Conservation (phyloP, 23 red algal genomes). For the Cyanidium caldarium region DNA sequence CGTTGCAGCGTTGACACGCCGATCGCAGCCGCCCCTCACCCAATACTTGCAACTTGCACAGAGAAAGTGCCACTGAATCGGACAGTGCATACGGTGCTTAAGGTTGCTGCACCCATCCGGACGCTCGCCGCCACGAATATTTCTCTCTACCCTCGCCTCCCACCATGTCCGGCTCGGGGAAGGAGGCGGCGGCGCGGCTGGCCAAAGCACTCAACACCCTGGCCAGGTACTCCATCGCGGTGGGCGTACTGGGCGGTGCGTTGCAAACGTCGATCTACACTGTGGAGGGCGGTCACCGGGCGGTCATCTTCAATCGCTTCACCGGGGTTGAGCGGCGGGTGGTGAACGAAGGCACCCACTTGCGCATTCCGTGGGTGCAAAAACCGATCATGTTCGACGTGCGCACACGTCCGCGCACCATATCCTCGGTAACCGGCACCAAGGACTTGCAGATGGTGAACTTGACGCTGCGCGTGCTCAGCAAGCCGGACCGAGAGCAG, state of each 20-base stretch:
- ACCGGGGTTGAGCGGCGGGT: conserved; percentile 75
- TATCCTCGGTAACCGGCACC: conserved; percentile 79
- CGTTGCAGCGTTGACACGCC: too few relatives aligned
- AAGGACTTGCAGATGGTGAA: conserved; percentile 99
- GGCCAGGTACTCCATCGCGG: conserved; percentile 17
- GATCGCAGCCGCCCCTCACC: too few relatives aligned
- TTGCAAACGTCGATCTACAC: conserved; percentile 40
- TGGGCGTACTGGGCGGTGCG: conserved; percentile 3
- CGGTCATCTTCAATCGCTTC: conserved; percentile 88
- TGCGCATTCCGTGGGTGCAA: conserved; percentile 83
- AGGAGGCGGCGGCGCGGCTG: background rate
- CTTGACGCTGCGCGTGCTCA: conserved; percentile 86
- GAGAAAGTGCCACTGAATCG: too few relatives aligned
- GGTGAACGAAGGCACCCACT: conserved; percentile 63
- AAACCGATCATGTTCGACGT: conserved; percentile 87
- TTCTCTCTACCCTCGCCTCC: too few relatives aligned
- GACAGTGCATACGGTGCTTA: too few relatives aligned
- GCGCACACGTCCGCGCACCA: conserved; percentile 66
- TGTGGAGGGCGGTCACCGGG: conserved; percentile 86
- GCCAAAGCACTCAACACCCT: conserved; percentile 10
- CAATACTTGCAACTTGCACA: too few relatives aligned
- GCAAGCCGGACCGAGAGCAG: conserved; percentile 58
- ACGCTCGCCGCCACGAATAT: too few relatives aligned
- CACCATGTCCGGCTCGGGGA: background rate
- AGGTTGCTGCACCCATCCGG: too few relatives aligned